A percentile compares a stretch with the other conserved stretches of the same genome.
Conservation (phyloP, 441 rosid species). For the Jatropha multifida region DNA sequence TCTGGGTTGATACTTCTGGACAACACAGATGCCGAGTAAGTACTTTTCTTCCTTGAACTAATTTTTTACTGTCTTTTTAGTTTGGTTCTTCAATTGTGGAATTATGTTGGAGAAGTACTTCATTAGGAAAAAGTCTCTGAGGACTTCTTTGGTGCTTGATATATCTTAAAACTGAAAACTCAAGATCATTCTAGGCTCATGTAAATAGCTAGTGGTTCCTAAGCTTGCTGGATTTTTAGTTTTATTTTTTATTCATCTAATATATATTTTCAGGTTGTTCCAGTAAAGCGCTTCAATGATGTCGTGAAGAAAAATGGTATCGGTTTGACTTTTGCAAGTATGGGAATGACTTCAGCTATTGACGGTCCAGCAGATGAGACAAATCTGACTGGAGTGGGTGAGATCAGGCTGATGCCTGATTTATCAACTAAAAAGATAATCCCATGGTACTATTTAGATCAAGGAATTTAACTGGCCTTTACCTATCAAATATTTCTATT, state of each 20-base stretch:
- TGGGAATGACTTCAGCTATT: slow-evolving; percentile 73
- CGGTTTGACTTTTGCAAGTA: slow-evolving; percentile 76
- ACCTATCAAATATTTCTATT: neutral
- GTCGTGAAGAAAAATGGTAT: slow-evolving; percentile 68
- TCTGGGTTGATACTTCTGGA: slow-evolving; percentile 94
- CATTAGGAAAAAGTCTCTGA: neutral
- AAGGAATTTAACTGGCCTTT: neutral
- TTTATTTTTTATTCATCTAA: neutral
- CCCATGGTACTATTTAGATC: slow-evolving; percentile 61
- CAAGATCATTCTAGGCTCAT: neutral
- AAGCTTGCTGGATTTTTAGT: neutral
- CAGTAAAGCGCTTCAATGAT: slow-evolving; percentile 60
- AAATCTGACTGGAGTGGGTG: slow-evolving; percentile 73
- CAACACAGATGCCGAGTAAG: slow-evolving; percentile 96
- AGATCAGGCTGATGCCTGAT: slow-evolving; percentile 89
- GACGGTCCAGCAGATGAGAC: slow-evolving; percentile 82
- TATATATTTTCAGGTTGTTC: slow-evolving; percentile 65
- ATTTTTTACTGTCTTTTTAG: neutral
- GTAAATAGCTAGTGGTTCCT: neutral
- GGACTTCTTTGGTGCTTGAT: slow-evolving; percentile 3
- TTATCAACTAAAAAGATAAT: slow-evolving; percentile 59
- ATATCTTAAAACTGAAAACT: slow-evolving; percentile 18
- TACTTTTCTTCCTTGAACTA: slow-evolving; percentile 15
- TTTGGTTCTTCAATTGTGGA: neutral
- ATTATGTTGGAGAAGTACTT: slow-evolving; percentile 7